phyloP scores from a whole-genome alignment of 768 basidiomycete species.

The Rhizopogon salebrosus region DNA sequence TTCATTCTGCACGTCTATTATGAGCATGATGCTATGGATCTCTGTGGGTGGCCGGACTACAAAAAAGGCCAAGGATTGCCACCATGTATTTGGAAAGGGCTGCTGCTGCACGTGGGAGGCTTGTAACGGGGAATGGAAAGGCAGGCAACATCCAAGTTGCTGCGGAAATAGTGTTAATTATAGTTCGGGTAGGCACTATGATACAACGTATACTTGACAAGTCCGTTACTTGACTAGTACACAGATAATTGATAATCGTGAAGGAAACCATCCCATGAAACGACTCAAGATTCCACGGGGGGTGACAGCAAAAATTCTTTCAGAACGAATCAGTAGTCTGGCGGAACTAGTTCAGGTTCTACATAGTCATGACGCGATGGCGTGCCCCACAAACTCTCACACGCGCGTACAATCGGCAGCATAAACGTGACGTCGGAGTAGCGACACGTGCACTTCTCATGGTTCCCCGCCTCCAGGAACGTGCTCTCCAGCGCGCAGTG shows the following conservation, averaged over 20 bases:
- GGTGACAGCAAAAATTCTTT: background rate
- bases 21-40: background rate
- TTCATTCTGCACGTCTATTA: background rate
- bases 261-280: background rate
- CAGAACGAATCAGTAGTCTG: background rate
- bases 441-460: conserved; percentile 15
- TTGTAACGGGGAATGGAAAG: background rate
- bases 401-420: conserved; percentile 13
- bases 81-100: too few relatives aligned
- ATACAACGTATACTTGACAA: background rate
- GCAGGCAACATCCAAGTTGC: too few relatives aligned
- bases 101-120: too few relatives aligned
- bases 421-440: conserved; percentile 4
- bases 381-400: conserved; percentile 23
- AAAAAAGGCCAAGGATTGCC: background rate
- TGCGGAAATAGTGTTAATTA: background rate
- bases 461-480: conserved; percentile 20
- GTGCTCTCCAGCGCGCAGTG: conserved; percentile 13
- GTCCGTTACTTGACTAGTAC: background rate
- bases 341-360: conserved; percentile 1
- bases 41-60: background rate
- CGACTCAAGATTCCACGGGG: too few relatives aligned
- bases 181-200: background rate
- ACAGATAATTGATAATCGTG: background rate
- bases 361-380: conserved; percentile 8